Conservation (phyloP, 2,329 filamentous ascomycete species). For the Colletotrichum incanum region DNA sequence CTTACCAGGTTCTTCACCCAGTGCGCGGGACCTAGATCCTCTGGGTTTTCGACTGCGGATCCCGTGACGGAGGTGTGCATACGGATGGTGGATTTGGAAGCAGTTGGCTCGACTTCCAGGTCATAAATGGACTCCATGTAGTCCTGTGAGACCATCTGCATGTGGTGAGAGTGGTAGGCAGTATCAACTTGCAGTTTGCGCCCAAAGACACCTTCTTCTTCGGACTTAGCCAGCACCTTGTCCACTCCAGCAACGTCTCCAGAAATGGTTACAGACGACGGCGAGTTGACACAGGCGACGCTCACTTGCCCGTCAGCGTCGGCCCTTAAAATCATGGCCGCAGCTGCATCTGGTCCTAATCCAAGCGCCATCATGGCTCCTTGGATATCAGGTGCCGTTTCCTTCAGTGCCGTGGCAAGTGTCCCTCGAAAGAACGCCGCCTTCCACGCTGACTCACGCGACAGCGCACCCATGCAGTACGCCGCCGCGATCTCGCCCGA, state of each 20-base stretch:
- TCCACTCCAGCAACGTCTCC: slow-evolving; percentile 62
- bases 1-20: slow-evolving; percentile 23
- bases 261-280: slow-evolving; percentile 65
- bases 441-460: slow-evolving; percentile 53
- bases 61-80: slow-evolving; percentile 23
- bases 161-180: slow-evolving; percentile 26
- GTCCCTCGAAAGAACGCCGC: slow-evolving; percentile 47
- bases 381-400: neutral
- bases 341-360: neutral
- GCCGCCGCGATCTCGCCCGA: slow-evolving; percentile 61
- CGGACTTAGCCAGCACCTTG: slow-evolving; percentile 54
- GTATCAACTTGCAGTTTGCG: slow-evolving; percentile 17
- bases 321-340: neutral
- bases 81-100: slow-evolving; percentile 50
- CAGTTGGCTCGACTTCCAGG: neutral
- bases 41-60: neutral
- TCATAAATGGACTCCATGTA: slow-evolving; percentile 11
- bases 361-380: slow-evolving; percentile 9
- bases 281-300: slow-evolving; percentile 64
- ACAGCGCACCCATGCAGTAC: slow-evolving; percentile 49
- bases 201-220: slow-evolving; percentile 45
- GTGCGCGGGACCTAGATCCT: slow-evolving; percentile 1
- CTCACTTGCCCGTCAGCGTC: neutral
- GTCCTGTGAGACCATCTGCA: slow-evolving; percentile 4
- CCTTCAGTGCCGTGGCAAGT: neutral